These are phyloP conservation scores for Dalechampia spathulata DNA, from an alignment of 441 rosid species.

Conservation along the genomic window DNA sequence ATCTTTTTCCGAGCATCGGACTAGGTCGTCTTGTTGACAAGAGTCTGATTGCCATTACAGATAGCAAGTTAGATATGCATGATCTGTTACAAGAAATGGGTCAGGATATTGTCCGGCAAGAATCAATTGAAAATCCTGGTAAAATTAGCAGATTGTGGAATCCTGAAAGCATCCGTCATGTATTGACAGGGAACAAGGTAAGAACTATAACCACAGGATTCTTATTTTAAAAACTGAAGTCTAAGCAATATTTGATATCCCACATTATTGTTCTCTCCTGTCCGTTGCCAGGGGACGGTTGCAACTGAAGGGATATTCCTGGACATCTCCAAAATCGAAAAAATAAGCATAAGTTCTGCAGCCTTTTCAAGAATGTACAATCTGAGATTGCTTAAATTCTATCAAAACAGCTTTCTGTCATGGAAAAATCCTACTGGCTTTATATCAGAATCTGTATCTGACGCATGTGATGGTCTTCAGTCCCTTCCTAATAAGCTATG, in stretches of 20 bases:
- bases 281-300: constrained; percentile 11
- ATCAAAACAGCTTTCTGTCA: constrained; percentile 7
- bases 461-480: constrained; percentile 10
- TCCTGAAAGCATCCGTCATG: constrained; percentile 10
- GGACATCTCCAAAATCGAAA: not conserved
- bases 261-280: no score
- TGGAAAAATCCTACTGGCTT: constrained; percentile 18
- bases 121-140: constrained; percentile 22
- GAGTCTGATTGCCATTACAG: constrained; percentile 9
- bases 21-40: constrained; percentile 14
- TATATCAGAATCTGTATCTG: not conserved
- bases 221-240: no score
- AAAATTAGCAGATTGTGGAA: constrained; percentile 39
- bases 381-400: constrained; percentile 22
- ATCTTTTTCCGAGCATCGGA: constrained; percentile 18
- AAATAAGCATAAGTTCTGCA: constrained; percentile 1
- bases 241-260: no score
- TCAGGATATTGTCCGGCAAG: constrained; percentile 31
- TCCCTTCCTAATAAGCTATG: constrained; percentile 20
- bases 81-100: constrained; percentile 45
- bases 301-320: constrained; percentile 22
- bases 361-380: constrained; percentile 21
- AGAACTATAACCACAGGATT: not conserved
- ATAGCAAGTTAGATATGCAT: constrained; percentile 16
- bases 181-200: constrained; percentile 20